These are phyloP conservation scores for Leptographium lundbergii DNA, from an alignment of 2,329 filamentous ascomycete species.

Conservation along the genomic window DNA sequence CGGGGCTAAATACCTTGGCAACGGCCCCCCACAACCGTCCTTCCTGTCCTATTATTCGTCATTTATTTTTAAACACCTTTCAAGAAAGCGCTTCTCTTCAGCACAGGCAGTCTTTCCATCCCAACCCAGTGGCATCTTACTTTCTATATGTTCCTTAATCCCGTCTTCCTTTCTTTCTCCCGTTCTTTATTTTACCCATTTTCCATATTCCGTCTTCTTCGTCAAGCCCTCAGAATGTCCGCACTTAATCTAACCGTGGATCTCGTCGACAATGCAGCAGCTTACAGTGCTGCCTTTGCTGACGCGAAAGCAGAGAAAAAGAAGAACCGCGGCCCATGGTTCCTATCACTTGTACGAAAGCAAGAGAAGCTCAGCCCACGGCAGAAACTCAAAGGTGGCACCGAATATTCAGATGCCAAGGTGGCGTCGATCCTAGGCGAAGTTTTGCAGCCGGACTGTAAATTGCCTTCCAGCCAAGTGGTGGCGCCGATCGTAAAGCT, in stretches of 20 bases:
- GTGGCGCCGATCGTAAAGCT: neutral
- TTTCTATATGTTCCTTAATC: too few relatives aligned
- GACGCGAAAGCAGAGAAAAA: neutral
- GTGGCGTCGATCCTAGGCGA: neutral
- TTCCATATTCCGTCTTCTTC: neutral
- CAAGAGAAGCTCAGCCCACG: neutral
- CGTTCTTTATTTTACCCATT: too few relatives aligned
- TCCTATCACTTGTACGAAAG: neutral
- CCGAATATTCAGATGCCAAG: neutral
- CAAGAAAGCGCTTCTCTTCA: too few relatives aligned
- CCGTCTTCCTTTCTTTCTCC: too few relatives aligned
- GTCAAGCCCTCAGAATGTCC: neutral
- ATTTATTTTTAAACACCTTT: too few relatives aligned
- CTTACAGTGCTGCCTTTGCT: neutral
- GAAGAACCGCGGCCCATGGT: neutral
- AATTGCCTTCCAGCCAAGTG: neutral
- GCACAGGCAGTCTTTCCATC: too few relatives aligned
- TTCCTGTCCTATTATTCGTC: too few relatives aligned
- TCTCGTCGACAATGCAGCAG: neutral
- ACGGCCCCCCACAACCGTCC: too few relatives aligned
- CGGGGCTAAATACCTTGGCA: too few relatives aligned
- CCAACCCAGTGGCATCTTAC: too few relatives aligned
- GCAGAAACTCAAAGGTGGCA: neutral
- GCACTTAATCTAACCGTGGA: neutral
- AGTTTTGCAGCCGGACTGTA: conserved; percentile 1